Evolutionary conservation across 2,329 filamentous ascomycete species (phyloP).

Genomic region (Pseudogymnoascus sp.): DNA sequence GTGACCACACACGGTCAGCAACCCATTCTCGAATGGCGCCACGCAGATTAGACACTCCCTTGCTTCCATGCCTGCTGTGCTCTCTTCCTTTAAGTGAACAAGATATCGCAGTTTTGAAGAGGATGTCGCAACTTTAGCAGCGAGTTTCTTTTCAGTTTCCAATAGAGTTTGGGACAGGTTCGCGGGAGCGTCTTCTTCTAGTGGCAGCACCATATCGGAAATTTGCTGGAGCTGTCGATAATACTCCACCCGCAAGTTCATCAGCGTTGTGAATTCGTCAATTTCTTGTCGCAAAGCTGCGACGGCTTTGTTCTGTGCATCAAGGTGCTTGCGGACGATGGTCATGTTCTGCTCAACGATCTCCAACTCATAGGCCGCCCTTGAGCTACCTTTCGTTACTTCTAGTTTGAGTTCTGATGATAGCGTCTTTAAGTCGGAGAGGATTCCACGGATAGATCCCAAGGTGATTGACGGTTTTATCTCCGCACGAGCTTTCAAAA

Average conservation of each 20-base stretch:
- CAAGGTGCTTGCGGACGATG: slow-evolving; percentile 47
- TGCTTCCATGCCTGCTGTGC: slow-evolving; percentile 50
- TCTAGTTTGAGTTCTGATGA: slow-evolving; percentile 52
- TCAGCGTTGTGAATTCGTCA: slow-evolving; percentile 65
- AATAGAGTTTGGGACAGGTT: slow-evolving; percentile 36
- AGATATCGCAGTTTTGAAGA: slow-evolving; percentile 73
- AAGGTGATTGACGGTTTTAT: slow-evolving; percentile 43
- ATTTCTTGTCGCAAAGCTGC: slow-evolving; percentile 58
- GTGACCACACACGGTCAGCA: slow-evolving; percentile 82
- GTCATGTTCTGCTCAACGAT: slow-evolving; percentile 59
- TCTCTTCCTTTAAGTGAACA: slow-evolving; percentile 41
- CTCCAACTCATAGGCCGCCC: slow-evolving; percentile 54
- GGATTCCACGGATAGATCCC: slow-evolving; percentile 61
- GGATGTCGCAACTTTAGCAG: slow-evolving; percentile 51
- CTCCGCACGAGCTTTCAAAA: slow-evolving; percentile 41
- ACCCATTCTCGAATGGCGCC: slow-evolving; percentile 65
- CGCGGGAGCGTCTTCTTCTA: slow-evolving; percentile 42
- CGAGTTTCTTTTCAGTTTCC: slow-evolving; percentile 43
- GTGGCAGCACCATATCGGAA: slow-evolving; percentile 72
- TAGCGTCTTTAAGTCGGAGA: slow-evolving; percentile 62
- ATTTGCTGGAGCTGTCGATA: slow-evolving; percentile 84
- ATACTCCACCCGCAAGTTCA: slow-evolving; percentile 82
- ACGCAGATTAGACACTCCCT: slow-evolving; percentile 84
- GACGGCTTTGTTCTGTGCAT: slow-evolving; percentile 43
- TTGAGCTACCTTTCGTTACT: slow-evolving; percentile 42